Conservation (phyloP, 257 asterid species). For the Primulina tabacum region DNA sequence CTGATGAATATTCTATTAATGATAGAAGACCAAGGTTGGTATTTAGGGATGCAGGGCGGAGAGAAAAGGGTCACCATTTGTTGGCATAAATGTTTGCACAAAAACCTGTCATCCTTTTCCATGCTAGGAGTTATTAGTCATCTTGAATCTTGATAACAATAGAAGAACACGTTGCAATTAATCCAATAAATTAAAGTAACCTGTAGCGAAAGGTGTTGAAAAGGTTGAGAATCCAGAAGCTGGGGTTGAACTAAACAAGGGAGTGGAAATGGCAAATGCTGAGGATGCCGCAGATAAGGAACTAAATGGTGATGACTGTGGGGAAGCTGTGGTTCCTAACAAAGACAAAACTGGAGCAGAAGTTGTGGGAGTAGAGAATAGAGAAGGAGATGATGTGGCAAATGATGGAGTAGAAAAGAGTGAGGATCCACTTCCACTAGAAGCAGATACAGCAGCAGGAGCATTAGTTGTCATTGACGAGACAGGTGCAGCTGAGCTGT, state of each 20-base stretch:
- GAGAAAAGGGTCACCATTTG: slow-evolving; percentile 4
- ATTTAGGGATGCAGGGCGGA: background rate
- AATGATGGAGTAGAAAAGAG: slow-evolving; percentile 66
- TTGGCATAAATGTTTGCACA: slow-evolving; percentile 7
- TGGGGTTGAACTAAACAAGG: slow-evolving; percentile 66
- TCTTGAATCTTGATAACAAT: slow-evolving; percentile 6
- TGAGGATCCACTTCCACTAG: slow-evolving; percentile 63
- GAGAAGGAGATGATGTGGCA: slow-evolving; percentile 54
- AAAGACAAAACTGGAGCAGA: slow-evolving; percentile 56
- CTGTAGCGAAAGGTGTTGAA: slow-evolving; percentile 72
- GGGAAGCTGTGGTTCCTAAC: slow-evolving; percentile 60
- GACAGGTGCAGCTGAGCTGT: slow-evolving; percentile 59
- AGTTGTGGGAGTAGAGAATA: slow-evolving; percentile 67
- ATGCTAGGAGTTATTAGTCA: slow-evolving; percentile 1
- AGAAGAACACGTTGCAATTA: background rate
- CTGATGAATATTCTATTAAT: slow-evolving; percentile 3
- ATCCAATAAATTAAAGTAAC: slow-evolving; percentile 33
- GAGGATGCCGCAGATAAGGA: slow-evolving; percentile 53
- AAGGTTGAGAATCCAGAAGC: slow-evolving; percentile 59
- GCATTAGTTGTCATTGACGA: slow-evolving; percentile 44
- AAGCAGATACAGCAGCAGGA: slow-evolving; percentile 43
- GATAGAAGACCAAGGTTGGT: background rate
- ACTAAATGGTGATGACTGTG: slow-evolving; percentile 68
- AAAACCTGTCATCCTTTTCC: background rate
- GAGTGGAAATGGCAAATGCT: slow-evolving; percentile 43